A percentile compares a stretch with the other conserved stretches of the same genome.
phyloP scores from a whole-genome alignment of 371 early-diverging fungal species.

The Mucor piriformis region DNA sequence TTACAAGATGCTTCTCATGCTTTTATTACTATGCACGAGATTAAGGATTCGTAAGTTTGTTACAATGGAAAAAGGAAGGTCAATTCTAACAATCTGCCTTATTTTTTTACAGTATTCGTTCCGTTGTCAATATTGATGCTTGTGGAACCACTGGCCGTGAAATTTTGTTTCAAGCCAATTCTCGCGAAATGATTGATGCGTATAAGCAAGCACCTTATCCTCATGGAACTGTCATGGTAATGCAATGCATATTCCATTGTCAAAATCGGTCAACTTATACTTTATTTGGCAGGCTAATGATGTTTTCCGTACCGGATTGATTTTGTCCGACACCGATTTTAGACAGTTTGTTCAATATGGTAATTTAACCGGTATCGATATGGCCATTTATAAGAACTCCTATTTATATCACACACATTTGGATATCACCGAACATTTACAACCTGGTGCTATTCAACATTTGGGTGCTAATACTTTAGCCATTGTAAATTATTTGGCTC shows the following conservation, averaged over 20 bases:
- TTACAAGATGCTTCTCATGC: constrained; percentile 79
- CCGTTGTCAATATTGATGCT: constrained; percentile 77
- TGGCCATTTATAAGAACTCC: constrained; percentile 75
- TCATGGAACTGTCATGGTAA: constrained; percentile 75
- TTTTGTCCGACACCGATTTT: constrained; percentile 79
- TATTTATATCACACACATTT: constrained; percentile 78
- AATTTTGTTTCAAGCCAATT: constrained; percentile 79
- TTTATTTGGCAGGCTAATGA: constrained; percentile 59
- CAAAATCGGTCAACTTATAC: no score
- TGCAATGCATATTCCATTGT: no score
- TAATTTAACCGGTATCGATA: constrained; percentile 67
- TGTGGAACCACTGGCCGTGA: constrained; percentile 75
- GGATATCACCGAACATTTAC: constrained; percentile 62
- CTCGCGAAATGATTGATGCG: constrained; percentile 70
- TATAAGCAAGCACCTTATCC: constrained; percentile 72
- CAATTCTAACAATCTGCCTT: no score
- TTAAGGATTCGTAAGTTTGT: constrained; percentile 53
- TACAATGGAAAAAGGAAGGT: no score
- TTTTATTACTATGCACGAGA: constrained; percentile 69
- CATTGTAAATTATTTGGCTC: constrained; percentile 58
- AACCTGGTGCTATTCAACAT: constrained; percentile 72
- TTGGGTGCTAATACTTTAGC: constrained; percentile 72
- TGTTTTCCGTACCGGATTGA: constrained; percentile 74
- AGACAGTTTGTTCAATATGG: constrained; percentile 76
- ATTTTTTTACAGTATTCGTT: constrained; percentile 49